A percentile compares a stretch with the other conserved stretches of the same genome.
These are phyloP conservation scores for Apiotrichum veenhuisii DNA, from an alignment of 1,284 basidiomycete genomes.

Conservation along the genomic window DNA sequence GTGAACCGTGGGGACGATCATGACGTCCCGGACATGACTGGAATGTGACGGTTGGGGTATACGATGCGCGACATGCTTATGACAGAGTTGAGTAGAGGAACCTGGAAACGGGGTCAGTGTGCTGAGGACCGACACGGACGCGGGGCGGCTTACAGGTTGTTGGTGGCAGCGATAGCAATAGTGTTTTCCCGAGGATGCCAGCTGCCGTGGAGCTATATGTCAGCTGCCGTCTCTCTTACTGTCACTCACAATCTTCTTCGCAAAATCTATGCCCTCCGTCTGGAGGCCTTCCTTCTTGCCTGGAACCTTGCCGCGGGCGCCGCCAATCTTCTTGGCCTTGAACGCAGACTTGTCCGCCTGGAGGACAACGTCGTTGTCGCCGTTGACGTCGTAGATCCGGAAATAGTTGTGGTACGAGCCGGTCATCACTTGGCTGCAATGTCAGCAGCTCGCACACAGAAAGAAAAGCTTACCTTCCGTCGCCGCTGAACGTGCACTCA, in stretches of 20 bases:
- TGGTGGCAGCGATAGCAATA: constrained; percentile 94
- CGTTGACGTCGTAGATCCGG: constrained; percentile 96
- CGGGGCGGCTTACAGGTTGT: constrained; percentile 67
- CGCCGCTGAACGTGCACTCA: constrained; percentile 92
- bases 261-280: constrained; percentile 89
- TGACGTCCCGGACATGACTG: constrained; percentile 5
- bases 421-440: constrained; percentile 78
- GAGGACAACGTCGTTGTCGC: constrained; percentile 82
- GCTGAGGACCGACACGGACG: not conserved
- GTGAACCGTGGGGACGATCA: constrained; percentile 5
- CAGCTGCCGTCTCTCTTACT: constrained; percentile 6
- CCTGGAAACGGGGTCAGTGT: constrained; percentile 13
- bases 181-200: constrained; percentile 98
- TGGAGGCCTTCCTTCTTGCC: constrained; percentile 78
- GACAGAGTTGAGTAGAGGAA: constrained; percentile 49
- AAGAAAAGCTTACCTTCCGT: constrained; percentile 72
- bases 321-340: constrained; percentile 96
- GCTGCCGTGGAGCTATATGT: constrained; percentile 68
- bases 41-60: constrained; percentile 17
- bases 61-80: constrained; percentile 24
- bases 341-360: constrained; percentile 99
- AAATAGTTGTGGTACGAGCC: constrained; percentile 99
- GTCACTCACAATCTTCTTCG: constrained; percentile 84
- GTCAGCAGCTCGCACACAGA: constrained; percentile 3
- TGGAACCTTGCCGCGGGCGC: constrained; percentile 72